These are phyloP conservation scores for Mimosa pudica DNA, from an alignment of 306 rosid species.

Conservation along the genomic window DNA sequence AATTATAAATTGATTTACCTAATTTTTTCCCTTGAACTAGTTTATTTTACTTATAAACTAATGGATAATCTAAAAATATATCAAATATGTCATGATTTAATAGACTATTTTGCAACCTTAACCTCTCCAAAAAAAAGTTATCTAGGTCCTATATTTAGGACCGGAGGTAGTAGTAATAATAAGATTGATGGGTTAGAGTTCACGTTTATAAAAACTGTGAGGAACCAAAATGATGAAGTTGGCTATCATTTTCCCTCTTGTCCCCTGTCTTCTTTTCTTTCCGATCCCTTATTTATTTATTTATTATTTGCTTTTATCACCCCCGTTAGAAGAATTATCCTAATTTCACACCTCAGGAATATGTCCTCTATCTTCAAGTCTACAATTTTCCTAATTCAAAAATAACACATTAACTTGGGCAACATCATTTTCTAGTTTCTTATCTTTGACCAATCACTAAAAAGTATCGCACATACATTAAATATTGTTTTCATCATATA, in stretches of 20 bases:
- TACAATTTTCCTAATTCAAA: background rate
- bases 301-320: background rate
- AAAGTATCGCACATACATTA: background rate
- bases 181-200: slow-evolving; percentile 76
- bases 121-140: too few relatives aligned
- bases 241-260: slow-evolving; percentile 63
- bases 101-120: too few relatives aligned
- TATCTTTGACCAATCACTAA: slow-evolving; percentile 28
- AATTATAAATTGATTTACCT: too few relatives aligned
- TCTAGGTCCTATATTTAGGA: too few relatives aligned
- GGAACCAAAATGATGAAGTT: slow-evolving; percentile 52
- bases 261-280: slow-evolving; percentile 26
- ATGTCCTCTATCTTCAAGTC: slow-evolving; percentile 26
- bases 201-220: slow-evolving; percentile 87
- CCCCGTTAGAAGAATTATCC: slow-evolving; percentile 9
- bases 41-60: too few relatives aligned
- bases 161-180: too few relatives aligned
- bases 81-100: too few relatives aligned
- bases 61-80: too few relatives aligned
- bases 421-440: slow-evolving; percentile 35
- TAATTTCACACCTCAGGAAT: slow-evolving; percentile 37
- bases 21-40: too few relatives aligned
- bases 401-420: slow-evolving; percentile 32
- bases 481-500: too few relatives aligned
- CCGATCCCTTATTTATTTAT: background rate